Evolutionary conservation across 176 grass and related monocot genomes (phyloP), one percentile per base, ranked within the genome.

Genomic region (Ensete ventricosum): DNA sequence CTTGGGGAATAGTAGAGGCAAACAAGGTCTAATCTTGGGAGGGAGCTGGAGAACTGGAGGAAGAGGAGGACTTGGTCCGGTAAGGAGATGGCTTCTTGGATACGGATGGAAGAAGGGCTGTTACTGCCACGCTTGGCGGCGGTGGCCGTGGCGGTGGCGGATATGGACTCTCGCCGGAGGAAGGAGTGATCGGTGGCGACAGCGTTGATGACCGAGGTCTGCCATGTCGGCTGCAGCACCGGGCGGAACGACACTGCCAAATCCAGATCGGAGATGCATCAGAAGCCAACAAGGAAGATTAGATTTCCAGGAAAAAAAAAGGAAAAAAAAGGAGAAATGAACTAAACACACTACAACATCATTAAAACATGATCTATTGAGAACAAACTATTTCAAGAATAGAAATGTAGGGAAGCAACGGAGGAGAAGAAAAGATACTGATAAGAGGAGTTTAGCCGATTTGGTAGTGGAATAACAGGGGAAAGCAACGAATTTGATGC

Each of bases 1-100:
- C 82, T 73, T 51, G 83, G 62, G 53, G 76, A 73, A 55, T 72
- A 82, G 82, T 99, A 99, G 27, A 91, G 70, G 73, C 95, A 99
- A 55, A 88, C 76, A 12, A 99, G 81, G 14, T 87, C 50, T 0
- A 79, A 20, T 75, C 69, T 14, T 57, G 82, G 82, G 69, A 89
- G 73, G 25, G 75, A 77, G 12, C 70, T 72, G 12, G 77, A 69
- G 12, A 80, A 81, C 50, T 75, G 78, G n/a, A 88, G 86, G 53
- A 99, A 73, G 5, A 99, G 25, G 13, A 99, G 79, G 72, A 94
- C 82, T 20, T 84, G 84, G 57, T 91, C 95, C 9, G 95, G 95
- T 14, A 91, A 81, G 22, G 82, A 83, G 23, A 99, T 76, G 1
- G 88, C 91, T 54, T 99, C 82, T 84, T 67, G 55, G 20, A 99